These are phyloP conservation scores for Abrus pulchellus DNA, from an alignment of 306 rosid genomes.

Conservation along the genomic window DNA sequence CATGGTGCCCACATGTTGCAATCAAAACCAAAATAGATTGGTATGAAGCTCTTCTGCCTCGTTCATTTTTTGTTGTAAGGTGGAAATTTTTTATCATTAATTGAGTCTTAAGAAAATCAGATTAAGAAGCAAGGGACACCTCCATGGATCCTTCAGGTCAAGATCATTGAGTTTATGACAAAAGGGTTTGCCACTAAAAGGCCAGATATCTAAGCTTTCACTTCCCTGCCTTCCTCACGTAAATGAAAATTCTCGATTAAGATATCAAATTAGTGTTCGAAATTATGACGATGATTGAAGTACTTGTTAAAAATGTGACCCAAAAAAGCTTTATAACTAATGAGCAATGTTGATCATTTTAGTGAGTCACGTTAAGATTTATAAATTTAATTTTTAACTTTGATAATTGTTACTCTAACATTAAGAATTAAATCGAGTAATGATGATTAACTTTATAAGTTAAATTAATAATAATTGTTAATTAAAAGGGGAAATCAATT, in stretches of 20 bases:
- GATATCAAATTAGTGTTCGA: neutral
- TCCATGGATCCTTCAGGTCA: too few relatives aligned
- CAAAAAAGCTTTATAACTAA: too few relatives aligned
- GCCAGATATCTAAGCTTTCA: too few relatives aligned
- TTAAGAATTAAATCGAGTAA: neutral
- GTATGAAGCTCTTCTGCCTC: neutral
- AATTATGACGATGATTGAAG: neutral
- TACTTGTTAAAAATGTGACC: too few relatives aligned
- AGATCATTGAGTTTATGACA: too few relatives aligned
- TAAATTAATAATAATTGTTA: neutral
- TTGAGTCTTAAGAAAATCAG: neutral
- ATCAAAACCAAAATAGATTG: constrained; percentile 27
- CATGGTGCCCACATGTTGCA: constrained; percentile 44
- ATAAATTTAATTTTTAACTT: neutral
- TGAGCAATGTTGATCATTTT: neutral
- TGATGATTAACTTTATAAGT: neutral
- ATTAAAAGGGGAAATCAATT: too few relatives aligned
- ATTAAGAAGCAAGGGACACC: neutral
- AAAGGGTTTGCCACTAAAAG: too few relatives aligned
- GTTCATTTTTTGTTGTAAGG: neutral
- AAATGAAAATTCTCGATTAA: neutral
- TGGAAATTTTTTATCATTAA: neutral
- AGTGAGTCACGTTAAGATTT: neutral
- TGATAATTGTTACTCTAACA: neutral
- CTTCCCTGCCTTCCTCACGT: too few relatives aligned